phyloP scores from a whole-genome alignment of 164 flowering plant species.

The Nymphaea thermarum region DNA sequence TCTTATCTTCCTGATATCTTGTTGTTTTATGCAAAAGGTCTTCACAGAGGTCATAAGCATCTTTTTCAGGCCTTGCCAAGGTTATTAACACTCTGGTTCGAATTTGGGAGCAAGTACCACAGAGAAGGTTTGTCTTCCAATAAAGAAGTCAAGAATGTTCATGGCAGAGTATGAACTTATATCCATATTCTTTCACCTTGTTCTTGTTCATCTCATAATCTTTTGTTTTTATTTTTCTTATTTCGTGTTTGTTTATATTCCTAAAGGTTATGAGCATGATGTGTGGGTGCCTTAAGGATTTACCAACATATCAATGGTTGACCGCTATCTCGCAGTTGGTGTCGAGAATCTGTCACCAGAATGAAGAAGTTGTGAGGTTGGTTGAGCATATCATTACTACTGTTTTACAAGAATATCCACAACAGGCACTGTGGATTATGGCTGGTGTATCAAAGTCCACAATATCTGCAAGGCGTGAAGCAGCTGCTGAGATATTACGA shows the following conservation, averaged over 20 bases:
- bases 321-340: conserved; percentile 92
- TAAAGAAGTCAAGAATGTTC: conserved; percentile 55
- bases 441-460: conserved; percentile 98
- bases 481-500: conserved; percentile 91
- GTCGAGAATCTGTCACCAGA: conserved; percentile 97
- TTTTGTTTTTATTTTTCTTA: background rate
- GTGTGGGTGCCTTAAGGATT: conserved; percentile 91
- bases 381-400: conserved; percentile 83
- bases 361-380: conserved; percentile 75
- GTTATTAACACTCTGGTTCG: conserved; percentile 97
- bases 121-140: conserved; percentile 42
- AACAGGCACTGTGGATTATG: conserved; percentile 97
- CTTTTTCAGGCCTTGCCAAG: conserved; percentile 98
- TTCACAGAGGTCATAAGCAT: conserved; percentile 86
- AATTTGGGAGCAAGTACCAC: conserved; percentile 77
- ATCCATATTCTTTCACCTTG: background rate
- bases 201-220: background rate
- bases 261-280: conserved; percentile 74
- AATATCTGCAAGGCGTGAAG: conserved; percentile 84
- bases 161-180: conserved; percentile 41
- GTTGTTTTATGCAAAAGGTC: conserved; percentile 85
- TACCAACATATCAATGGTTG: conserved; percentile 94
- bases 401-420: conserved; percentile 82
- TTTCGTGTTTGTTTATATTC: conserved; percentile 2
- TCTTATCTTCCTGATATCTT: conserved; percentile 67